A percentile compares a stretch with the other conserved stretches of the same genome.
phyloP scores from a whole-genome alignment of 1,284 basidiomycete genomes.

The Sanghuangporus baumii region DNA sequence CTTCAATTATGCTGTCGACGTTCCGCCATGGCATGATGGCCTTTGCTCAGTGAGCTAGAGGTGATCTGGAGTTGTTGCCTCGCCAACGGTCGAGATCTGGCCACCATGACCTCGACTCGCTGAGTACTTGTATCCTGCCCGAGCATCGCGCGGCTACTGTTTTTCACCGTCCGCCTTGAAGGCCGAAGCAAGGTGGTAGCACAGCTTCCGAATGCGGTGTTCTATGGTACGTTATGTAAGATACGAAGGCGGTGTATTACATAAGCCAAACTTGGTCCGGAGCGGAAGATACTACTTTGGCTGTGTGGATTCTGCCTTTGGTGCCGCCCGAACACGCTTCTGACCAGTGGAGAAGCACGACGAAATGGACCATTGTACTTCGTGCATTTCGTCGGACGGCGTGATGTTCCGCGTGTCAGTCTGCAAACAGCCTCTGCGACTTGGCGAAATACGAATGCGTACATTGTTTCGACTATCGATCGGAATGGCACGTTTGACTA shows the following conservation, averaged over 20 bases:
- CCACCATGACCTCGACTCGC: conserved; percentile 7
- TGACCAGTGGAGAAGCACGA: background rate
- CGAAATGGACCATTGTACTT: background rate
- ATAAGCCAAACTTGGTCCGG: background rate
- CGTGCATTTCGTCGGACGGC: background rate
- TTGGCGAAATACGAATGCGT: background rate
- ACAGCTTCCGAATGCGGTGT: background rate
- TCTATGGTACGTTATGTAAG: background rate
- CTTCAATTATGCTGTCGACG: conserved; percentile 64
- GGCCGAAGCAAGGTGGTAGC: background rate
- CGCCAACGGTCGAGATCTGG: conserved; percentile 3
- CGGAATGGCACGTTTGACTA: background rate
- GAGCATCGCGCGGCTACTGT: conserved; percentile 10
- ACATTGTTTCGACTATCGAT: background rate
- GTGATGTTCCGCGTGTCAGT: background rate
- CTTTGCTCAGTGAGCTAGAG: background rate
- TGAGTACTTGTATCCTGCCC: conserved; percentile 12
- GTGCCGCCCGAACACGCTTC: background rate
- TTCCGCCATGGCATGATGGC: conserved; percentile 59
- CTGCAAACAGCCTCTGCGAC: background rate
- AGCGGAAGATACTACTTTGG: background rate
- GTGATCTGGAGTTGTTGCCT: conserved; percentile 8
- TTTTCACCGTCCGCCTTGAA: conserved; percentile 7
- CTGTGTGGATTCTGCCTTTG: background rate
- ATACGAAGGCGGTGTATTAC: background rate